Percentiles rank a stretch among this genome's conserved stretches.
Evolutionary conservation across 495 filamentous ascomycete species (phyloP).

Genomic region (Monascus purpureus): DNA sequence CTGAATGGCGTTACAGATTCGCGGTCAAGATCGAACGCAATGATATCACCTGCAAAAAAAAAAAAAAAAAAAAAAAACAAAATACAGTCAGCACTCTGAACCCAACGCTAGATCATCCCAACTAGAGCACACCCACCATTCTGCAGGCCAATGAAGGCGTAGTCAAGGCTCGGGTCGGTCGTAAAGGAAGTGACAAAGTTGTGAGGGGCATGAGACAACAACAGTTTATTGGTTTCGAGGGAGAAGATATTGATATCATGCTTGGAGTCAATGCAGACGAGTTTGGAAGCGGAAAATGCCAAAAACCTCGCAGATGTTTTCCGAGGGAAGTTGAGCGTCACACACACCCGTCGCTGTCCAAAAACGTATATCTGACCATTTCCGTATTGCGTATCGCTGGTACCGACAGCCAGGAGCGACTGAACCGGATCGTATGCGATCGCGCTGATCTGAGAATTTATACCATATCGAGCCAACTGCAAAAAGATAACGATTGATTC

Average conservation of each 20-base stretch:
- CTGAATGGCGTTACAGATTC: slow-evolving; percentile 58
- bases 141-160: slow-evolving; percentile 66
- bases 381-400: slow-evolving; percentile 64
- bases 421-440: slow-evolving; percentile 88
- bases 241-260: slow-evolving; percentile 75
- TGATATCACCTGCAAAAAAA: slow-evolving; percentile 49
- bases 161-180: slow-evolving; percentile 82
- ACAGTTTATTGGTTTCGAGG: slow-evolving; percentile 43
- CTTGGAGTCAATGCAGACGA: slow-evolving; percentile 69
- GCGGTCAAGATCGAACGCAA: slow-evolving; percentile 82
- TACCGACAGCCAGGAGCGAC: slow-evolving; percentile 86
- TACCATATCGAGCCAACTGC: slow-evolving; percentile 65
- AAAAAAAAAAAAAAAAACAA: too few species aligned
- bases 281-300: slow-evolving; percentile 62
- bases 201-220: slow-evolving; percentile 55
- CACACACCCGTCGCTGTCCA: slow-evolving; percentile 66
- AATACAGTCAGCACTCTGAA: too few species aligned
- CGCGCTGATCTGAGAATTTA: slow-evolving; percentile 73
- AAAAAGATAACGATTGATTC: slow-evolving; percentile 1
- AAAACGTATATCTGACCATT: slow-evolving; percentile 81
- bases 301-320: slow-evolving; percentile 57
- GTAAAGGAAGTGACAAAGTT: slow-evolving; percentile 54
- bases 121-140: slow-evolving; percentile 49
- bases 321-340: slow-evolving; percentile 47
- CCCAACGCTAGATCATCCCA: too few species aligned